Base-by-base conservation (phyloP, 1,139 yeast species). In the Debaryomyces subglobosus region DNA sequence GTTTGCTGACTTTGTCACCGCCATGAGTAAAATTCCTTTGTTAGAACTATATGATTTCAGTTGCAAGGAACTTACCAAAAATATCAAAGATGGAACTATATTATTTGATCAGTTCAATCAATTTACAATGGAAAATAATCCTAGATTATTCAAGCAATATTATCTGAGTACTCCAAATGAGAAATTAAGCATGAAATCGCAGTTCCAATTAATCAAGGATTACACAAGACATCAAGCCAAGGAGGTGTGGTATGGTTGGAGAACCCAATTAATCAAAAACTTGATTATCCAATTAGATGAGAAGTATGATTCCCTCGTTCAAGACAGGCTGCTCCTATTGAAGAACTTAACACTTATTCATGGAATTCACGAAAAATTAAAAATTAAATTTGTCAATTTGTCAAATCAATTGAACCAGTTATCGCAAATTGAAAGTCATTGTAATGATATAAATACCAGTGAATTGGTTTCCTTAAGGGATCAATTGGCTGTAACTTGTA, bases 181-280 rank as follows among this genome's bases (percentile, higher is more conserved):
- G 7, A 72, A 72, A 41, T 64, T 68, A 38, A 60, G 62, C 6
- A 67, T 81, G 63, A 74, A 74, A 45, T 68, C 73, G 24, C 69
- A 72, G 40, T 69, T 82, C 45, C 75, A 71, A 36, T 59, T 74
- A 24, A 63, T 81, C 46, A 80, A 79, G 58, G 82, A 78, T 45
- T 74, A 62, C 50, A 70, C 85, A 3, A 68, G 84, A 30, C 71
- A 69, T 36, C 78, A 78, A 56, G 80, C 86, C 2, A 74, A 70
- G 49, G 72, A 72, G 20, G 76, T 78, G 1, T 83, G 86, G 86
- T 81, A 80, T 55, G 75, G 70, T 36, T 82, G 87, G 87, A 63
- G 86, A 52, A 62, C 68, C n/a, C 77, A 78, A 50, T 62, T 81
- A 37, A 64, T 78, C 1, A 50, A 54, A 50, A 71, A 64, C 44